Percentiles rank a stretch among this genome's conserved stretches.
Evolutionary conservation across 345 rosid species (phyloP).

Genomic region (Camelina hispida): DNA sequence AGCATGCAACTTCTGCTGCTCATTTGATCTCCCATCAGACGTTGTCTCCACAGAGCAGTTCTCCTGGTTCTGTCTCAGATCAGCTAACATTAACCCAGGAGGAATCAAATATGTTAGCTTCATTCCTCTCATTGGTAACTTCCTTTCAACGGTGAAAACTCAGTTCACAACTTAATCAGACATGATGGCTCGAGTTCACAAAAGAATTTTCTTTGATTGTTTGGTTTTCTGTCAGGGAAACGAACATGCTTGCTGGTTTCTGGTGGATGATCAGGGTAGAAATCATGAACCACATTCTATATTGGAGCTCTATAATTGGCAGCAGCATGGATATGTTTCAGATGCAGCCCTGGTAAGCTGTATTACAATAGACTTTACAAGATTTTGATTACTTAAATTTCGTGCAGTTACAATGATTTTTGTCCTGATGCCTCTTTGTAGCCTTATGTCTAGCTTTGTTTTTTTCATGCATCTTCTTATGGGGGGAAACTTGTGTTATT

Average conservation of each 20-base stretch:
- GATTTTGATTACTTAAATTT: slow-evolving; percentile 10
- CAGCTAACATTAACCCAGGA: slow-evolving; percentile 44
- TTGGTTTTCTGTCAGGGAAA: slow-evolving; percentile 53
- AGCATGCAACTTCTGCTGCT: slow-evolving; percentile 40
- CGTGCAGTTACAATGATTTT: not conserved
- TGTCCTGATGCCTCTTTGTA: slow-evolving; percentile 15
- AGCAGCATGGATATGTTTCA: slow-evolving; percentile 58
- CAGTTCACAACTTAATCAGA: slow-evolving; percentile 27
- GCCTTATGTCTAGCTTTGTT: slow-evolving; percentile 16
- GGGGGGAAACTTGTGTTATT: not conserved
- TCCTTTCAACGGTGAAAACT: slow-evolving; percentile 31
- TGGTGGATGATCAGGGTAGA: slow-evolving; percentile 70
- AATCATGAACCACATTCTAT: slow-evolving; percentile 86
- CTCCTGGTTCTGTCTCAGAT: slow-evolving; percentile 40
- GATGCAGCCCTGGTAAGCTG: slow-evolving; percentile 68
- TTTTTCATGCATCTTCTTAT: not conserved
- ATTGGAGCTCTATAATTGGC: slow-evolving; percentile 70
- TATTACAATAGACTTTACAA: not conserved
- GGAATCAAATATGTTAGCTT: slow-evolving; percentile 36
- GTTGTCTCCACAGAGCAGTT: slow-evolving; percentile 44
- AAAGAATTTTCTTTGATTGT: slow-evolving; percentile 1
- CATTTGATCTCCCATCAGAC: slow-evolving; percentile 40
- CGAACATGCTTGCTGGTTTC: slow-evolving; percentile 77
- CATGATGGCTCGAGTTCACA: slow-evolving; percentile 32
- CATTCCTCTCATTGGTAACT: slow-evolving; percentile 59